Percentiles rank a stretch among this genome's conserved stretches.
These are phyloP conservation scores for Mallotus japonicus DNA, from an alignment of 441 rosid genomes.

Conservation along the genomic window DNA sequence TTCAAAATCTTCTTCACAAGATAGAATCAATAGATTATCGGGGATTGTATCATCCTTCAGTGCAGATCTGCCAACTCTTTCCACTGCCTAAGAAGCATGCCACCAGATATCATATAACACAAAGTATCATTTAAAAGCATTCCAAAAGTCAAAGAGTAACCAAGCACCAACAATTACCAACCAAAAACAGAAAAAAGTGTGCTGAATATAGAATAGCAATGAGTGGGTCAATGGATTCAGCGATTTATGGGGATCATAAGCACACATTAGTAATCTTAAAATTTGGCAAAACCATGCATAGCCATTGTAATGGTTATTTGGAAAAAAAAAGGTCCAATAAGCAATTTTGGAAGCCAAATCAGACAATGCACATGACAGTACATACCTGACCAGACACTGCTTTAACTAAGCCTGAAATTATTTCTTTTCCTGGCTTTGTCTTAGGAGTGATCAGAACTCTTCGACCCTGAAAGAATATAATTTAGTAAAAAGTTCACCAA, in stretches of 20 bases:
- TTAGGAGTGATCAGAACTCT: constrained; percentile 68
- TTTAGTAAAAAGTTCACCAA: constrained; percentile 15
- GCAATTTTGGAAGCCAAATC: neutral
- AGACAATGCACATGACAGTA: neutral
- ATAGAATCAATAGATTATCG: constrained; percentile 63
- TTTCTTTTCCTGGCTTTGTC: constrained; percentile 65
- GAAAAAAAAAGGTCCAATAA: neutral
- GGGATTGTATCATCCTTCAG: constrained; percentile 45
- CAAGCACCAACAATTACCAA: constrained; percentile 9
- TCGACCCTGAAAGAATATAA: constrained; percentile 44
- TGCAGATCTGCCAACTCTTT: constrained; percentile 57
- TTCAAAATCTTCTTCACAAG: constrained; percentile 71
- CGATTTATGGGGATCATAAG: neutral
- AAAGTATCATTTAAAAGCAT: neutral
- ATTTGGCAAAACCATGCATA: neutral
- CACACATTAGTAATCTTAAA: neutral
- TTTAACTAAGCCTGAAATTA: constrained; percentile 61
- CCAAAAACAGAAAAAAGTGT: neutral
- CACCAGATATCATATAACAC: constrained; percentile 1
- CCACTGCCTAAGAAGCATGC: constrained; percentile 53
- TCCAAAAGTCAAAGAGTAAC: constrained; percentile 7
- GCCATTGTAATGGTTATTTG: neutral
- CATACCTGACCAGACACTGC: constrained; percentile 74
- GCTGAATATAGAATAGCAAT: neutral
- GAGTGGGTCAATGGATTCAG: neutral